Evolutionary conservation across 345 rosid species (phyloP).

Genomic region (Salix viminalis): DNA sequence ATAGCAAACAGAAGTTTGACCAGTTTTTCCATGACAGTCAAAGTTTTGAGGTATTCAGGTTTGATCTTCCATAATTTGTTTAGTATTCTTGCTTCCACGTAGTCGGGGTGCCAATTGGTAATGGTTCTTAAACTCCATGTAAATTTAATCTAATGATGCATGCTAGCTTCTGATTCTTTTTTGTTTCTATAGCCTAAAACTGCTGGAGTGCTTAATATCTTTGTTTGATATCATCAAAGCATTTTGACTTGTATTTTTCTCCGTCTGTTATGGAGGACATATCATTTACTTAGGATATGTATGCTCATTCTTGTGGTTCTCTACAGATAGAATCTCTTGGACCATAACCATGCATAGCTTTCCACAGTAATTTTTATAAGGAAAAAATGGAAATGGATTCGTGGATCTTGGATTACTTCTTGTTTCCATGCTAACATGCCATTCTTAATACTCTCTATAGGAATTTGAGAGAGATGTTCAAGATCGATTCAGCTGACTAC

Average conservation of each 20-base stretch:
- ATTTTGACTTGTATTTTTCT: no score
- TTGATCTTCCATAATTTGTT: no score
- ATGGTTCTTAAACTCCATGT: no score
- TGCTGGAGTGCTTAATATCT: no score
- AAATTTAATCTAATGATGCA: no score
- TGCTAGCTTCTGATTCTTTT: no score
- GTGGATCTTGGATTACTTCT: constrained; percentile 6
- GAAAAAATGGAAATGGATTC: not conserved
- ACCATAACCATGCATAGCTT: not conserved
- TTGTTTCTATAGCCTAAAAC: no score
- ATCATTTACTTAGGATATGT: no score
- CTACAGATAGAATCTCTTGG: not conserved
- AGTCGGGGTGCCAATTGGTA: not conserved
- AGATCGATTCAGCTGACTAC: constrained; percentile 96
- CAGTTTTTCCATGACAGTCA: not conserved
- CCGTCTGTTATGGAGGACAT: no score
- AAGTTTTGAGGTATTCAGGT: no score
- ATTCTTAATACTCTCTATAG: constrained; percentile 36
- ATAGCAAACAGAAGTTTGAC: not conserved
- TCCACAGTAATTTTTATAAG: not conserved
- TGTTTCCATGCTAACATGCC: constrained; percentile 10
- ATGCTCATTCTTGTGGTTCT: not conserved
- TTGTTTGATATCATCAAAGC: no score
- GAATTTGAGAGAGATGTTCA: constrained; percentile 97
- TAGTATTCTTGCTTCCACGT: not conserved